Conservation (phyloP, 2,329 filamentous ascomycete genomes). For the Aspergillus thermomutatus region DNA sequence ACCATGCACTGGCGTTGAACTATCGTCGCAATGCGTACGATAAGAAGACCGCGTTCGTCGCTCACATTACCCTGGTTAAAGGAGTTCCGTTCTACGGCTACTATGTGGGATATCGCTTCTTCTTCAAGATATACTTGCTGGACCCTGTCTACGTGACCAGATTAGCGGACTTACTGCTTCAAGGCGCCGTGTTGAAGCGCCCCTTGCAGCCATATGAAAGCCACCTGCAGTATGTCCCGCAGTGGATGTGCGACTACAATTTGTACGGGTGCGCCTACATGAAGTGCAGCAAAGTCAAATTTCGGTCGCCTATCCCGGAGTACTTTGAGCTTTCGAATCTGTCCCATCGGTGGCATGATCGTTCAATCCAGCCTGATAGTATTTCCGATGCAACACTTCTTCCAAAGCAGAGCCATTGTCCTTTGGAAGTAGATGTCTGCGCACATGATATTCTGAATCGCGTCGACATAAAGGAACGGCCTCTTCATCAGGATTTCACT, state of each 20-base stretch:
- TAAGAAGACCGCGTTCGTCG: conserved; percentile 71
- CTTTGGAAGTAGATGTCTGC: conserved; percentile 84
- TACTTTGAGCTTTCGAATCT: conserved; percentile 60
- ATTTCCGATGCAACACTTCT: conserved; percentile 63
- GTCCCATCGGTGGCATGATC: conserved; percentile 74
- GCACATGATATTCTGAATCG: conserved; percentile 87
- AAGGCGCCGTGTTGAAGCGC: conserved; percentile 80
- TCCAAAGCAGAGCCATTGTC: conserved; percentile 79
- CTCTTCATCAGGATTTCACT: conserved; percentile 80
- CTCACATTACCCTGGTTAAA: conserved; percentile 87
- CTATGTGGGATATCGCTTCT: conserved; percentile 85
- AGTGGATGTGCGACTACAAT: conserved; percentile 99
- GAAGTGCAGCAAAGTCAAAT: conserved; percentile 65
- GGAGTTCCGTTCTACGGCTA: conserved; percentile 95
- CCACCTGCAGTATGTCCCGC: conserved; percentile 84
- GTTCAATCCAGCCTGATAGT: conserved; percentile 59
- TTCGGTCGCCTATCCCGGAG: conserved; percentile 71
- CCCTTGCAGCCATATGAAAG: conserved; percentile 90
- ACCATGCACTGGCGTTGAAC: conserved; percentile 81
- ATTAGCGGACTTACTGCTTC: conserved; percentile 78
- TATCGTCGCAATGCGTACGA: conserved; percentile 74
- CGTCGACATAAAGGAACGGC: conserved; percentile 68
- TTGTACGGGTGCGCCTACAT: conserved; percentile 91
- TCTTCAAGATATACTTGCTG: conserved; percentile 90
- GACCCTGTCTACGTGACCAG: conserved; percentile 86